Base-by-base conservation (phyloP, 768 basidiomycete genomes). In the Auricularia heimuer region DNA sequence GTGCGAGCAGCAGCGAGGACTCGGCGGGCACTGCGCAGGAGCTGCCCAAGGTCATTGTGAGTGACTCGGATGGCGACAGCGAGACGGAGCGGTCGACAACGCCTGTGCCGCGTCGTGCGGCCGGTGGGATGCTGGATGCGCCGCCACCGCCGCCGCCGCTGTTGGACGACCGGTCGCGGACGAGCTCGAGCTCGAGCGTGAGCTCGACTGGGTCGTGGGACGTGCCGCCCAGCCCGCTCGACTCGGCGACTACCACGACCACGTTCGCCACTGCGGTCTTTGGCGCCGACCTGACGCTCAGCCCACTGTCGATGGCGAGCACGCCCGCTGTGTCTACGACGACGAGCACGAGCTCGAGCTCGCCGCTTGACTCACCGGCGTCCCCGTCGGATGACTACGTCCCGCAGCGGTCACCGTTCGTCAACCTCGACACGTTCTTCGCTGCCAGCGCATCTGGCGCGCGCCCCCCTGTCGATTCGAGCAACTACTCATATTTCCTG, bases 401-500 rank as follows among this genome's bases (percentile, higher is more conserved):
- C 24, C 56, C 56, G 24, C 56, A 34, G 24, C 24, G 56, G 24
- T 29, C 29, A 14, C 24, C 56, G 34, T 34, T 60, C 0, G 29
- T 60, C 1, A 60, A 60, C 29, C 56, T 60, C 56, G 56, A 60
- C 24, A 10, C 56, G 24, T 60, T 60, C 56, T 60, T 60, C 24
- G 56, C 29, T 35, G 56, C 56, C 4, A 33, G 6, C 24, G 56
- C 29, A 14, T 14, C 56, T 7, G 56, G 29, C 56, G 14, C 47
- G 47, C 56, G 56, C 1, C 56, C 56, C 8, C 16, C 56, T 35
- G 56, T 60, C 18, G 56, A 60, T 18, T 60, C 56, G 24, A 60
- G 56, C 29, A 60, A 60, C 56, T 60, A 60, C 34, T 60, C 56
- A 24, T 60, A 60, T 24, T 60, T 60, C 56, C 56, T 60, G 14